Percentiles rank a stretch among this genome's conserved stretches.
Evolutionary conservation across 805 yeast genomes (phyloP).

Genomic region (Metschnikowia borealis): DNA sequence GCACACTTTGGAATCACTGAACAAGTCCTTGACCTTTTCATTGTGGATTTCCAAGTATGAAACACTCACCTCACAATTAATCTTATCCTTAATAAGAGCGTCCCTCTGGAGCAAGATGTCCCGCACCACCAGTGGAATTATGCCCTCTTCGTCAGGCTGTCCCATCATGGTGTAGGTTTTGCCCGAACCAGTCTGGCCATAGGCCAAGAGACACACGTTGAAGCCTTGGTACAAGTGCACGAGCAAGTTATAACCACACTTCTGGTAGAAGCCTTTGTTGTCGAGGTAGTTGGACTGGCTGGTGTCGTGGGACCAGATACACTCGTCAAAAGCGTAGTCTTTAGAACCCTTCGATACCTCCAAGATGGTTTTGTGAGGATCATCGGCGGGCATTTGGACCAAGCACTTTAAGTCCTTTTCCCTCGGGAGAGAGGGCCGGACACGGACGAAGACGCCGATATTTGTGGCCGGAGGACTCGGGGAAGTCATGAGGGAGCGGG

Average conservation of each 20-base stretch:
- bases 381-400: conserved; percentile 28
- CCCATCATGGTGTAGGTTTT: conserved; percentile 45
- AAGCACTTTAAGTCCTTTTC: conserved; percentile 26
- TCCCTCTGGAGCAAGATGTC: conserved; percentile 47
- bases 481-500: not conserved
- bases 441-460: conserved; percentile 50
- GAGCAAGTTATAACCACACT: conserved; percentile 56
- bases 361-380: conserved; percentile 19
- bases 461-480: conserved; percentile 12
- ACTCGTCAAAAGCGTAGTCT: conserved; percentile 48
- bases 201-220: conserved; percentile 41
- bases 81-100: conserved; percentile 31
- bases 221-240: conserved; percentile 47
- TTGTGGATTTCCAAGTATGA: conserved; percentile 76
- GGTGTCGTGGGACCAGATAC: conserved; percentile 46
- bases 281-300: conserved; percentile 34
- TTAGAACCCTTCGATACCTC: conserved; percentile 26
- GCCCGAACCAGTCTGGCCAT: conserved; percentile 43
- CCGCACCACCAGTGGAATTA: conserved; percentile 43
- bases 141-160: conserved; percentile 29
- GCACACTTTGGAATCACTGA: conserved; percentile 33
- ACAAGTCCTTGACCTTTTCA: conserved; percentile 67
- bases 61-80: conserved; percentile 40
- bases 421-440: conserved; percentile 41
- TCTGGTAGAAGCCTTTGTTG: conserved; percentile 49